phyloP scores from a whole-genome alignment of 2,329 filamentous ascomycete species.

The Leptographium radiaticola region DNA sequence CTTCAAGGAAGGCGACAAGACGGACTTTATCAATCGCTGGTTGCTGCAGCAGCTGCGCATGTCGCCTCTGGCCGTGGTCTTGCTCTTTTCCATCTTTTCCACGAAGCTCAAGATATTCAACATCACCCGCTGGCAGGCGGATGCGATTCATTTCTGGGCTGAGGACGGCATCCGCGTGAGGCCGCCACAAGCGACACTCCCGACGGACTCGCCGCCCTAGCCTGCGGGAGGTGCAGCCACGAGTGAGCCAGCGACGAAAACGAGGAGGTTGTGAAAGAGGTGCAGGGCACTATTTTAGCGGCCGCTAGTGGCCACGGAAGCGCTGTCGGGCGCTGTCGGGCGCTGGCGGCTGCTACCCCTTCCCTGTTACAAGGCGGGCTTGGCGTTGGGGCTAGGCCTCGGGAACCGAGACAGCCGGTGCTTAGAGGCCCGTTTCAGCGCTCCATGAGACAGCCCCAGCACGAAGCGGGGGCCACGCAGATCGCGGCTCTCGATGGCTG shows the following conservation, averaged over 20 bases:
- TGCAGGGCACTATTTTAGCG: no score
- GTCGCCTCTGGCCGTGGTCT: slow-evolving; percentile 30
- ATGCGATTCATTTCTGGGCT: slow-evolving; percentile 28
- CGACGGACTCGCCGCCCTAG: no score
- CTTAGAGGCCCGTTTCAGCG: slow-evolving; percentile 7
- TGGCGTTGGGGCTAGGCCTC: background rate
- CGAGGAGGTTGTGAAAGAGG: no score
- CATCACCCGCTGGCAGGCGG: slow-evolving; percentile 25
- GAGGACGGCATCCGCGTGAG: slow-evolving; percentile 15
- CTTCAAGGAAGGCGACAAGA: slow-evolving; percentile 22
- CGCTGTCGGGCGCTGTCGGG: no score
- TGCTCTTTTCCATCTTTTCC: slow-evolving; percentile 26
- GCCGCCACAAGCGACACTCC: background rate
- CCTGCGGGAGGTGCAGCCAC: no score
- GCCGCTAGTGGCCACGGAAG: no score
- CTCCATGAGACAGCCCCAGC: background rate
- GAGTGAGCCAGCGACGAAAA: no score
- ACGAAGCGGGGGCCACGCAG: slow-evolving; percentile 6
- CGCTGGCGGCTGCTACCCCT: no score
- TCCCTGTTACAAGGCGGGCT: background rate
- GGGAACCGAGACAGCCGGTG: background rate
- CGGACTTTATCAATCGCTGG: slow-evolving; percentile 38
- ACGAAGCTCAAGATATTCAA: slow-evolving; percentile 19
- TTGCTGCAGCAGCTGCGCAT: slow-evolving; percentile 35
- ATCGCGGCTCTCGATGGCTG: background rate